A percentile compares a stretch with the other conserved stretches of the same genome.
Conservation (phyloP, 768 basidiomycete species). For the Boletus pseudopeckii region DNA sequence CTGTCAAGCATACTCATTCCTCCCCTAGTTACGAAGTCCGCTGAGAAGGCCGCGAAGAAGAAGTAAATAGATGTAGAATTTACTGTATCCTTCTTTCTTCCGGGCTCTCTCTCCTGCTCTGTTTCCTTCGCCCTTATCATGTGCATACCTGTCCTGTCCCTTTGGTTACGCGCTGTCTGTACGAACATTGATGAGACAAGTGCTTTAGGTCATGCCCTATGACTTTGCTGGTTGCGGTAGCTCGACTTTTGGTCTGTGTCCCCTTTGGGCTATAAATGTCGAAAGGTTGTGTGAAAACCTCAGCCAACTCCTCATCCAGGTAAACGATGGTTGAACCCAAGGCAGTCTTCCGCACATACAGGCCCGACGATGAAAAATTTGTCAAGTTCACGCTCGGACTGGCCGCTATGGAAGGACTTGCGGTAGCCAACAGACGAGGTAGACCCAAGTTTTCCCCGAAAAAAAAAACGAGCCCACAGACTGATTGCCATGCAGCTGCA, state of each 20-base stretch:
- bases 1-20: slow-evolving; percentile 8
- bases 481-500: slow-evolving; percentile 32
- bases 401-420: slow-evolving; percentile 63
- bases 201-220: slow-evolving; percentile 22
- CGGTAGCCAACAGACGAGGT: slow-evolving; percentile 64
- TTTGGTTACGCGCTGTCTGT: slow-evolving; percentile 42
- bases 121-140: slow-evolving; percentile 28
- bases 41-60: slow-evolving; percentile 96
- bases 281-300: neutral
- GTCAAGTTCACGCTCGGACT: slow-evolving; percentile 65
- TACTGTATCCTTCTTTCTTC: slow-evolving; percentile 55
- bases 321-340: slow-evolving; percentile 38
- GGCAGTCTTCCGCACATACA: slow-evolving; percentile 54
- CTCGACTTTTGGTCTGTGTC: neutral
- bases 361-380: slow-evolving; percentile 50
- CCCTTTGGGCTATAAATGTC: neutral
- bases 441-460: slow-evolving; percentile 6
- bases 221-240: neutral
- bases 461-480: neutral
- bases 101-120: slow-evolving; percentile 41
- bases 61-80: slow-evolving; percentile 85
- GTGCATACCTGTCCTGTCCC: slow-evolving; percentile 36
- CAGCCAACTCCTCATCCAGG: neutral
- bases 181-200: slow-evolving; percentile 42
- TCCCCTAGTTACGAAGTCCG: slow-evolving; percentile 80